Evolutionary conservation across 164 flowering plant species (phyloP), one percentile per base, ranked within the genome.

Genomic region (Dillenia turbinata): DNA sequence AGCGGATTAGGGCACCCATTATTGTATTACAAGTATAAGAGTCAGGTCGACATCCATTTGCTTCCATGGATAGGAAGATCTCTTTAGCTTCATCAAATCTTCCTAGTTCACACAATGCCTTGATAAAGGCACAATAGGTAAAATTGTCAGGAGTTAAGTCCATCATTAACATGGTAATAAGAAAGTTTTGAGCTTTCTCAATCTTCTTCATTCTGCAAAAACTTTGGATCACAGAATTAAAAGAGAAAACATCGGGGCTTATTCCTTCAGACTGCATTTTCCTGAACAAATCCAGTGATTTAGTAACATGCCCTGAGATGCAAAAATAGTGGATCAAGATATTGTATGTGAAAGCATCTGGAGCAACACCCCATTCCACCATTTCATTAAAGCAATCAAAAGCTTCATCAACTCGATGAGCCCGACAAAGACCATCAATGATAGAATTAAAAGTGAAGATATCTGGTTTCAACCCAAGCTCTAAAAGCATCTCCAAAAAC

Each of bases 381-480:
- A 94, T 94, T 75, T 94, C 97, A 40, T 61, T 24, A 44, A 87
- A 81, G 75, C 96, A 89, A 57, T 76, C 77, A 59, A 90, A 85
- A 57, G 95, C 96, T 76, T 89, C 96, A 11, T 71, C 75, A 59
- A 74, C 70, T 60, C 70, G 79, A 62, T 79, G 71, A 46, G 54
- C 77, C 67, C 75, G 80, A 76, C 98, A 90, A 57, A 94, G 95
- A 26, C 90, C 86, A 61, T 86, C 84, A 40, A 94, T 87, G 47
- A 91, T 66, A 17, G 96, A 83, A 75, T 80, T 79, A 70, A 90
- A 94, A 15, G 98, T 91, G 74, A 82, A 70, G n/a, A 75, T 69
- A 73, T 94, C 92, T 2, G 97, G 98, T 55, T 71, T 80, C 15
- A 80, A 75, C 17, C 95, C 89, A 70, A 55, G 73, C 52, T 84